These are phyloP conservation scores for Podospora anserina DNA, from an alignment of 495 filamentous ascomycete genomes.

Conservation along the genomic window DNA sequence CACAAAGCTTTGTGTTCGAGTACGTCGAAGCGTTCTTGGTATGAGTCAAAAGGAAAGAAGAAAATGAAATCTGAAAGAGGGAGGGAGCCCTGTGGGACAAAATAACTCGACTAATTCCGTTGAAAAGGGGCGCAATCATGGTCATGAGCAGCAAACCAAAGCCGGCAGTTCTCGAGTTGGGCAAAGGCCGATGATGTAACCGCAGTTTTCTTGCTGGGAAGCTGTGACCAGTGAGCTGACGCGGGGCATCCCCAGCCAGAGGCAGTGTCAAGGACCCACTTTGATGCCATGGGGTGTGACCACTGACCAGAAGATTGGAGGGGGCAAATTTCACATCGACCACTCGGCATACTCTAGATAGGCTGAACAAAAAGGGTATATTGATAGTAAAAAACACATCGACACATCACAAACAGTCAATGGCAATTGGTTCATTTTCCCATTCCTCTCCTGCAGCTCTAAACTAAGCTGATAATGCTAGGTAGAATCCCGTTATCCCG, in stretches of 20 bases:
- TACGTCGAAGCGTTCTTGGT: background rate
- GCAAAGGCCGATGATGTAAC: background rate
- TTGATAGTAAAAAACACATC: background rate
- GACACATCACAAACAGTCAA: constrained; percentile 17
- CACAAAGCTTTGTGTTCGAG: background rate
- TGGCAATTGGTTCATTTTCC: constrained; percentile 35
- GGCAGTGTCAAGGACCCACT: background rate
- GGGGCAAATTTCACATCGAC: background rate
- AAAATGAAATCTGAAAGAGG: background rate
- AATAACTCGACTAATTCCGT: background rate
- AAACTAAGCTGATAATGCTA: constrained; percentile 44
- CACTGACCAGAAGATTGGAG: background rate
- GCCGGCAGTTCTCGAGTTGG: background rate
- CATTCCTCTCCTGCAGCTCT: constrained; percentile 47
- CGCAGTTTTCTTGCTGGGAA: background rate
- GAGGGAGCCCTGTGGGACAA: background rate
- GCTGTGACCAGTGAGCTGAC: background rate
- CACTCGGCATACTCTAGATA: background rate
- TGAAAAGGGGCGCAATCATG: background rate
- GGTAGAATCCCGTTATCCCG: constrained; percentile 37
- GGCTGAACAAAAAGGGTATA: background rate
- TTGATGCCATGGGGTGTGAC: background rate
- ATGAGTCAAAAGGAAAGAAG: background rate
- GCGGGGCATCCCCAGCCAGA: background rate
- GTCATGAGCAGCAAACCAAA: background rate